Evolutionary conservation across 2,329 filamentous ascomycete species (phyloP).

Genomic region (Sarocladiaceae sp.): DNA sequence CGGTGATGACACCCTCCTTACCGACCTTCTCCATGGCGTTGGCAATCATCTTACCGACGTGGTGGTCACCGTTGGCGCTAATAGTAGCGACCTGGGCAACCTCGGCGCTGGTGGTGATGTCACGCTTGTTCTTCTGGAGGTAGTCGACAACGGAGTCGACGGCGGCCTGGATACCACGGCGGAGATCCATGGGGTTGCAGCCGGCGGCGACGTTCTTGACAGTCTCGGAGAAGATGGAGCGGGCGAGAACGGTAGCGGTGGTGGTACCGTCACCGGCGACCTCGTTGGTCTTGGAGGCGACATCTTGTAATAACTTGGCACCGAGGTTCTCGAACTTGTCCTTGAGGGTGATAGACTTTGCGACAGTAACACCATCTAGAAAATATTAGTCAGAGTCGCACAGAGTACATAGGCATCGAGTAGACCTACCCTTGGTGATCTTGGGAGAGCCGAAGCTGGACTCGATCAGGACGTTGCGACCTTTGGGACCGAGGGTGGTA

Average conservation of each 20-base stretch:
- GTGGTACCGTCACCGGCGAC: constrained; percentile 97
- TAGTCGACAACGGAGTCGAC: constrained; percentile 93
- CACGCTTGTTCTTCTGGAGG: constrained; percentile 91
- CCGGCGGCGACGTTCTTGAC: constrained; percentile 99
- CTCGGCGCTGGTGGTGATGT: constrained; percentile 96
- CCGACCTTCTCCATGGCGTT: constrained; percentile 99
- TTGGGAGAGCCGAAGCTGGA: constrained; percentile 98
- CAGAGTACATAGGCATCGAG: neutral
- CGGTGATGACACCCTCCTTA: constrained; percentile 99
- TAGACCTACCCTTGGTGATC: constrained; percentile 90
- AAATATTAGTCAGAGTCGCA: constrained; percentile 16
- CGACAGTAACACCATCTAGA: constrained; percentile 79
- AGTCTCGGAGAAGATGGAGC: constrained; percentile 98
- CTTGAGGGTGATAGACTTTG: constrained; percentile 84
- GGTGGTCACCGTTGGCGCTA: constrained; percentile 91
- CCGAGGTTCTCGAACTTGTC: constrained; percentile 99
- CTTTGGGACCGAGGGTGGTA: constrained; percentile 95
- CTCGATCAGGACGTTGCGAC: constrained; percentile 96
- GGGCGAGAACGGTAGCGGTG: constrained; percentile 92
- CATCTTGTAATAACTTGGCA: constrained; percentile 92
- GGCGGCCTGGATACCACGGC: constrained; percentile 92
- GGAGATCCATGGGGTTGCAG: constrained; percentile 99
- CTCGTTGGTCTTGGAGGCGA: constrained; percentile 99
- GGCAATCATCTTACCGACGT: constrained; percentile 92
- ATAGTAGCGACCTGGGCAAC: constrained; percentile 98